Evolutionary conservation across 2,329 filamentous ascomycete species (phyloP), one percentile per base, ranked within the genome.

Genomic region (Cadophora gregata): DNA sequence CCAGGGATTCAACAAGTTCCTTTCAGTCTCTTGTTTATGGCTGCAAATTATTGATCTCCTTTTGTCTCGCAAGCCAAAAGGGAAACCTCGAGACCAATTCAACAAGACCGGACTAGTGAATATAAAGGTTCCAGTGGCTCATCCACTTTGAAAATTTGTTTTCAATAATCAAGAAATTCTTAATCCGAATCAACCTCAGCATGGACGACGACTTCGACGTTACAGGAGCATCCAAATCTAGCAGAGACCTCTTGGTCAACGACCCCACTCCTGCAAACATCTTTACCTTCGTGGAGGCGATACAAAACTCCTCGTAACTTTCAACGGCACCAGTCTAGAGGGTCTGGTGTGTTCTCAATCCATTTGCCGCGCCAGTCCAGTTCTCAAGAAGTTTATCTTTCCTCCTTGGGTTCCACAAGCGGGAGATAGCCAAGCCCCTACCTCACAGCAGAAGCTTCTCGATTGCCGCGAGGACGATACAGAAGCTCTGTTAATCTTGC

Each of bases 401-500:
- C 50, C 50, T 31, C 50, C 50, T 9, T 36, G 10, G n/a, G 21
- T 10, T 7, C 19, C 42, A 9, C 42, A n/a, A 21, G 6, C 19
- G 1, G 42, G n/a, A 2, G 5, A 6, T 4, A 42, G 10, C 38
- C 38, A 19, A 21, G 7, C 6, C 36, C 7, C 36, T 21, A 12
- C 42, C n/a, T 3, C 7, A 4, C 19, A 47, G 16, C n/a, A 25
- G 3, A 55, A 42, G 21, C 21, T n/a, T n/a, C 42, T 62, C 16
- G 60, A 62, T 6, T 62, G 60, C 24, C 51, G 21, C 24, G 47
- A n/a, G 12, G 60, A 62, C 16, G 27, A 62, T 19, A 33, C 21
- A 24, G 60, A 31, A 10, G 48, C 60, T 7, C 47, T 62, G 1
- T 33, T 62, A 5, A 27, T 55, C 12, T 21, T 62, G 4, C 48